phyloP scores from a whole-genome alignment of 495 filamentous ascomycete species.

The Aspergillus sclerotioniger region DNA sequence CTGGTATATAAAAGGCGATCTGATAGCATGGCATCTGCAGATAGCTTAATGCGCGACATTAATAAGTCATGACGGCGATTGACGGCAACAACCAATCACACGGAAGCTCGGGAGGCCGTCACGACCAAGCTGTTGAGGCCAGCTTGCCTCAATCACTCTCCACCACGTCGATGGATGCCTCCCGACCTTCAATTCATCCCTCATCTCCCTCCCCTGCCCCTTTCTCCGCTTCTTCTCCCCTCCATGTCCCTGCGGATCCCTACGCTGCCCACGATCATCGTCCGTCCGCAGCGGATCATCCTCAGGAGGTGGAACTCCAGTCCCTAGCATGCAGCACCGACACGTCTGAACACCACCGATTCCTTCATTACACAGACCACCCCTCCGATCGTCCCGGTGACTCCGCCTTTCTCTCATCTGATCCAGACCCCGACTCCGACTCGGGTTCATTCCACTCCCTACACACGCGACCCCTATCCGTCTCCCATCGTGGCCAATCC shows the following conservation, averaged over 20 bases:
- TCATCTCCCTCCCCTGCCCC: constrained; percentile 6
- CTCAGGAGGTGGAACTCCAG: constrained; percentile 20
- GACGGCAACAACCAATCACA: constrained; percentile 1
- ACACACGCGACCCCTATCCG: constrained; percentile 16
- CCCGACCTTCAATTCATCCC: constrained; percentile 2
- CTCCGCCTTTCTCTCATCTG: constrained; percentile 1
- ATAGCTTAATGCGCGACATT: not conserved
- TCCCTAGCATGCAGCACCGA: constrained; percentile 18
- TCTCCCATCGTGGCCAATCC: constrained; percentile 17
- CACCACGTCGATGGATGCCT: constrained; percentile 11
- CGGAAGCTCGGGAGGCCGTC: not conserved
- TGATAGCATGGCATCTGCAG: too few species aligned
- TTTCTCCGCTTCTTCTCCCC: constrained; percentile 4
- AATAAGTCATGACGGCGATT: not conserved
- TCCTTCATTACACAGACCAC: constrained; percentile 9
- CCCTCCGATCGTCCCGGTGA: constrained; percentile 4
- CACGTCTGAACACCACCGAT: constrained; percentile 7
- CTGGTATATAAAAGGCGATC: too few species aligned
- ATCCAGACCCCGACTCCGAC: constrained; percentile 6
- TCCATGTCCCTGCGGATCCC: constrained; percentile 15
- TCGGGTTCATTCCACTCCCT: constrained; percentile 8
- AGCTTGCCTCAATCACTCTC: constrained; percentile 34
- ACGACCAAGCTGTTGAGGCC: constrained; percentile 24
- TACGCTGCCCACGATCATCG: constrained; percentile 8
- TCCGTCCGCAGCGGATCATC: constrained; percentile 5